Evolutionary conservation across 163 green algal species (phyloP).

Genomic region (Coccomyxa subellipsoidea): DNA sequence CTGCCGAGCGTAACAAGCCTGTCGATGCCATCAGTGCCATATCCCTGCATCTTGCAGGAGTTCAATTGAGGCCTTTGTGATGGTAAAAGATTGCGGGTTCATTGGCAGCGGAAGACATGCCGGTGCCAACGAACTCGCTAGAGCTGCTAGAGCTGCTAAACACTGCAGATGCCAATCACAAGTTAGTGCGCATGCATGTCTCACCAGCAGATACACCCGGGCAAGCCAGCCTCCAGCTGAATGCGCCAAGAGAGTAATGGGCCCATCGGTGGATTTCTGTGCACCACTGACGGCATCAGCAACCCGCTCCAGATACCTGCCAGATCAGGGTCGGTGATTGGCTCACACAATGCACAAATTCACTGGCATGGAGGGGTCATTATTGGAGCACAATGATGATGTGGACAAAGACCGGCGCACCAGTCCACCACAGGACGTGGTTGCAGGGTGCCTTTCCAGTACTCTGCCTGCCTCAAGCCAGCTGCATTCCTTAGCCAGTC

Average conservation of each 20-base stretch:
- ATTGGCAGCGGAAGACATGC: too few species aligned
- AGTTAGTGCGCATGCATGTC: too few species aligned
- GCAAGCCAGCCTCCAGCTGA: conserved; percentile 86
- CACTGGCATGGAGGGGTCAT: too few species aligned
- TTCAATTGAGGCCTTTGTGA: too few species aligned
- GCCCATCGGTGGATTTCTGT: conserved; percentile 41
- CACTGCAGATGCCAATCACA: not conserved
- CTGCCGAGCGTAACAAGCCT: conserved; percentile 81
- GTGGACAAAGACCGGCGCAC: conserved; percentile 23
- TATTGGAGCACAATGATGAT: too few species aligned
- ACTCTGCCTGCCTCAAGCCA: conserved; percentile 75
- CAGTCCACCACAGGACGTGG: conserved; percentile 91
- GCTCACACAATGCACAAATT: too few species aligned
- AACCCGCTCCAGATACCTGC: conserved; percentile 78
- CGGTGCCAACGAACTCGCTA: too few species aligned
- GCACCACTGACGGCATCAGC: conserved; percentile 62
- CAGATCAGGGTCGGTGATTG: too few species aligned
- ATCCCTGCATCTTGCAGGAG: conserved; percentile 39
- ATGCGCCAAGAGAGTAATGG: conserved; percentile 86
- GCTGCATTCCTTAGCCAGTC: conserved; percentile 85
- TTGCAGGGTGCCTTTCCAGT: conserved; percentile 86
- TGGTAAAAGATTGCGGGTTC: too few species aligned
- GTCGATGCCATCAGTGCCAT: conserved; percentile 66
- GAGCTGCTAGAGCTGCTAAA: too few species aligned
- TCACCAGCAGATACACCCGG: conserved; percentile 74